These are phyloP conservation scores for Hericium erinaceus DNA, from an alignment of 768 basidiomycete species.

Conservation along the genomic window DNA sequence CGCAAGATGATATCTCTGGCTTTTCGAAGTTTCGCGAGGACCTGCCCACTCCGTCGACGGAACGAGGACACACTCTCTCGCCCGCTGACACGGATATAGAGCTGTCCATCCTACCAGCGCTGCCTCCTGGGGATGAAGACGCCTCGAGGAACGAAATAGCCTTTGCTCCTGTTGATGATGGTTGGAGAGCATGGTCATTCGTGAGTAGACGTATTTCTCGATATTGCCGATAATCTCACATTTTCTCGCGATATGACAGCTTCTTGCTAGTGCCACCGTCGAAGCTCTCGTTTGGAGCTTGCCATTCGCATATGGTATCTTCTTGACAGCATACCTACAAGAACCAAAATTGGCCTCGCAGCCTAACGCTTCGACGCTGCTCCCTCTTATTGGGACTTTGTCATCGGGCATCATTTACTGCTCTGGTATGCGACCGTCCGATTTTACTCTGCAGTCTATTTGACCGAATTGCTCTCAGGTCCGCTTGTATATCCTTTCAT, in stretches of 20 bases:
- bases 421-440: conserved; percentile 12
- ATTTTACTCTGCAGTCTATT: not conserved
- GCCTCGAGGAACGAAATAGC: not conserved
- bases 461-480: not conserved
- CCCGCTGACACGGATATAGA: not conserved
- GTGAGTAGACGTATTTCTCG: not conserved
- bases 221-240: not conserved
- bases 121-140: conserved; percentile 1
- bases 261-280: not conserved
- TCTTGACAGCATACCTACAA: conserved; percentile 20
- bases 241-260: not conserved
- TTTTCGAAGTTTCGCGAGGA: too few species aligned
- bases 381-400: conserved; percentile 23
- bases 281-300: conserved; percentile 21
- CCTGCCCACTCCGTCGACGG: not conserved
- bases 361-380: conserved; percentile 15
- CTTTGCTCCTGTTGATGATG: not conserved
- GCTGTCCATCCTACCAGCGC: conserved; percentile 14
- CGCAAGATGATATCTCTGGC: too few species aligned
- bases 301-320: conserved; percentile 21
- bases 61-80: not conserved
- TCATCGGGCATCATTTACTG: conserved; percentile 25
- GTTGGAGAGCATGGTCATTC: not conserved
- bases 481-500: conserved; percentile 15
- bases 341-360: conserved; percentile 17